These are phyloP conservation scores for Coniferiporia weirii DNA, from an alignment of 1,284 basidiomycete species.

Conservation along the genomic window DNA sequence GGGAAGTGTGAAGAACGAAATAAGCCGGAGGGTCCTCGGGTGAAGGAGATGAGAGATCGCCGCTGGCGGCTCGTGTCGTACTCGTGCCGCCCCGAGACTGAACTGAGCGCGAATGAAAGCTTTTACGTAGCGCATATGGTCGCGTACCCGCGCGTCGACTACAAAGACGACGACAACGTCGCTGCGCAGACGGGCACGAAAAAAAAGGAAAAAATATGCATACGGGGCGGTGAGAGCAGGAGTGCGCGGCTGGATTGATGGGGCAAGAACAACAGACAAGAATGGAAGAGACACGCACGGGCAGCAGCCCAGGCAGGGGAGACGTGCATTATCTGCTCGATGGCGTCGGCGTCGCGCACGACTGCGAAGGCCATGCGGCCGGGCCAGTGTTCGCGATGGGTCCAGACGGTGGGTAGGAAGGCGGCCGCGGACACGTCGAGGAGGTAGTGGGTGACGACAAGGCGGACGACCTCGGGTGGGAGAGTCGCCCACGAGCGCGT, in stretches of 20 bases:
- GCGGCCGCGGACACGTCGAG: constrained; percentile 39
- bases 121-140: constrained; percentile 16
- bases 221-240: not conserved
- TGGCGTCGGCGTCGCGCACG: constrained; percentile 46
- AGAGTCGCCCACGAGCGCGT: constrained; percentile 65
- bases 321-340: constrained; percentile 57
- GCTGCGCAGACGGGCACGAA: not conserved
- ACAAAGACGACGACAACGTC: not conserved
- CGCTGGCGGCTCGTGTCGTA: not conserved
- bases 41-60: not conserved
- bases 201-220: not conserved
- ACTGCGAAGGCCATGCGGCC: constrained; percentile 51
- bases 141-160: constrained; percentile 1
- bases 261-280: not conserved
- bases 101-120: constrained; percentile 1
- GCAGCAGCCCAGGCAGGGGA: constrained; percentile 41
- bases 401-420: constrained; percentile 55
- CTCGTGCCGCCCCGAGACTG: not conserved
- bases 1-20: constrained; percentile 5
- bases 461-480: constrained; percentile 61
- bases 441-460: constrained; percentile 58
- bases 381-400: constrained; percentile 50
- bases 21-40: not conserved
- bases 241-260: not conserved
- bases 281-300: constrained; percentile 33